Percentiles rank a stretch among this genome's conserved stretches.
These are phyloP conservation scores for Flagelloscypha sp. DNA, from an alignment of 768 basidiomycete species.

Conservation along the genomic window DNA sequence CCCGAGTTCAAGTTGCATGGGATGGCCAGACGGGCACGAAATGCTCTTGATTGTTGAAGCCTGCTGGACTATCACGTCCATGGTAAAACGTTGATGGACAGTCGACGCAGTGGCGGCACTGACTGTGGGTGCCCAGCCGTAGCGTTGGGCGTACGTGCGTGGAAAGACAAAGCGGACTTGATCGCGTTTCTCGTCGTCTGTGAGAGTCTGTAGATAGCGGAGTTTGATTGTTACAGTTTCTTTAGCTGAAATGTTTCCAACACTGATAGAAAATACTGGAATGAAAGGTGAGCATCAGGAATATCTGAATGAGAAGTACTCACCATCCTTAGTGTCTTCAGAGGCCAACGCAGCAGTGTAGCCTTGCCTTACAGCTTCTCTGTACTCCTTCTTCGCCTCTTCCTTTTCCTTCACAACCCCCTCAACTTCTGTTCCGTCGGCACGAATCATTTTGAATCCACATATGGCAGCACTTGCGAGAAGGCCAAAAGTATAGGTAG, in stretches of 20 bases:
- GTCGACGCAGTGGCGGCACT: constrained; percentile 24
- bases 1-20: constrained; percentile 26
- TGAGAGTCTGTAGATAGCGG: constrained; percentile 47
- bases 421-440: constrained; percentile 9
- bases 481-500: constrained; percentile 10
- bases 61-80: constrained; percentile 41
- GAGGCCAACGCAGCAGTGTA: constrained; percentile 9
- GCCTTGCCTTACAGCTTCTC: constrained; percentile 8
- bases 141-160: constrained; percentile 40
- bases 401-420: constrained; percentile 10
- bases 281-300: constrained; percentile 4
- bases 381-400: constrained; percentile 11
- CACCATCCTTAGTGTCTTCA: constrained; percentile 5
- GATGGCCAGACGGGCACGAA: constrained; percentile 28
- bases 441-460: constrained; percentile 6
- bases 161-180: constrained; percentile 52
- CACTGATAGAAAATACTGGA: constrained; percentile 49
- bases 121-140: constrained; percentile 36
- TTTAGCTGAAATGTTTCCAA: constrained; percentile 41
- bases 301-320: neutral
- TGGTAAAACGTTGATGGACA: constrained; percentile 26
- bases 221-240: constrained; percentile 28
- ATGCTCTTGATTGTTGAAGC: constrained; percentile 33
- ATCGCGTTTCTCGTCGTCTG: constrained; percentile 39
- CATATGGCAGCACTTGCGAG: constrained; percentile 11